Percentiles rank a stretch among this genome's conserved stretches.
These are phyloP conservation scores for Euphrasia confusa DNA, from an alignment of 257 asterid genomes.

Conservation along the genomic window DNA sequence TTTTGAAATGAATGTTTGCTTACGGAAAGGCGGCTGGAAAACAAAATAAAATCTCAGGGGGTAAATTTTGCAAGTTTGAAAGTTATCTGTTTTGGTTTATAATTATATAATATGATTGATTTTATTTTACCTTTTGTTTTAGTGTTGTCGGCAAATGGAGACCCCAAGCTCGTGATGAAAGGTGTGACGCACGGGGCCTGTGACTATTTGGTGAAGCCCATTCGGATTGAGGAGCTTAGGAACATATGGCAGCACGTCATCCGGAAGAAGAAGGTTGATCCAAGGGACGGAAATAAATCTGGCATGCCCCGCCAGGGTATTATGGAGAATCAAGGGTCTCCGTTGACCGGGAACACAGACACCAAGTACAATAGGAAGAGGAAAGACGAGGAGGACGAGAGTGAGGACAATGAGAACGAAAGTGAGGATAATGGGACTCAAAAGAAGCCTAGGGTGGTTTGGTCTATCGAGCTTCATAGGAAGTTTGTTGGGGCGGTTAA, in stretches of 20 bases:
- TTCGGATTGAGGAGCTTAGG: slow-evolving; percentile 67
- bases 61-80: too few relatives aligned
- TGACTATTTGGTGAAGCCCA: slow-evolving; percentile 86
- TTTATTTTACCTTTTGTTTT: too few relatives aligned
- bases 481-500: slow-evolving; percentile 77
- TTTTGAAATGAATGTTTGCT: too few relatives aligned
- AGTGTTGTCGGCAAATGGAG: slow-evolving; percentile 85
- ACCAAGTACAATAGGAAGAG: slow-evolving; percentile 60
- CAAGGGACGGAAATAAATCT: slow-evolving; percentile 31
- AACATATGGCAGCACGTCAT: slow-evolving; percentile 90
- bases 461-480: slow-evolving; percentile 93
- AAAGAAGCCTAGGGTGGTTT: slow-evolving; percentile 81
- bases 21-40: too few relatives aligned
- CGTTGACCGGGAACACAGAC: slow-evolving; percentile 41
- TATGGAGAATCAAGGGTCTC: slow-evolving; percentile 30
- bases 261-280: slow-evolving; percentile 51
- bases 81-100: too few relatives aligned
- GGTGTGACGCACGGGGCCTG: slow-evolving; percentile 88
- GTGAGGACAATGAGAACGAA: slow-evolving; percentile 50
- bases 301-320: slow-evolving; percentile 3
- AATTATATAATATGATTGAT: too few relatives aligned
- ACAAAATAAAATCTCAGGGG: too few relatives aligned
- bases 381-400: slow-evolving; percentile 77
- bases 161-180: slow-evolving; percentile 69
- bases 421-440: slow-evolving; percentile 58